phyloP scores from a whole-genome alignment of 495 filamentous ascomycete genomes.

The Glutinoglossum americanum region DNA sequence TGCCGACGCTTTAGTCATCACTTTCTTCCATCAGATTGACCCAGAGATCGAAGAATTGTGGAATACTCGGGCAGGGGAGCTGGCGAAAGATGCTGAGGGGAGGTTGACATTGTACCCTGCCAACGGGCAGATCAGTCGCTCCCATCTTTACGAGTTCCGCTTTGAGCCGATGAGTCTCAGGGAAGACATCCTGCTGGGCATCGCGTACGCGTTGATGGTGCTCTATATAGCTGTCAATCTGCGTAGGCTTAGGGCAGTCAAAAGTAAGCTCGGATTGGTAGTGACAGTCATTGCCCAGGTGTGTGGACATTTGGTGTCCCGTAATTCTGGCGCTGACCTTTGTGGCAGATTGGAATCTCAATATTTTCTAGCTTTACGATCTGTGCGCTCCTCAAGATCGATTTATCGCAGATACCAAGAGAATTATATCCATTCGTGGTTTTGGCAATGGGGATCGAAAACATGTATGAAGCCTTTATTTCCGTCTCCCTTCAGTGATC shows the following conservation, averaged over 20 bases:
- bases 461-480: conserved; percentile 24
- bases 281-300: conserved; percentile 37
- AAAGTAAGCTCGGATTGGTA: conserved; percentile 43
- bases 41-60: conserved; percentile 35
- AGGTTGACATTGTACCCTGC: conserved; percentile 40
- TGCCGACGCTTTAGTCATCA: conserved; percentile 54
- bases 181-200: conserved; percentile 33
- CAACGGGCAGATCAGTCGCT: conserved; percentile 26
- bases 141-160: conserved; percentile 47
- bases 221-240: conserved; percentile 36
- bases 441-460: conserved; percentile 46
- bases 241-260: conserved; percentile 39
- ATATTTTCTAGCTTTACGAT: conserved; percentile 43
- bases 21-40: conserved; percentile 38
- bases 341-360: conserved; percentile 34
- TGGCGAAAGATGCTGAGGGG: conserved; percentile 21
- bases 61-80: conserved; percentile 26
- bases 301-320: neutral
- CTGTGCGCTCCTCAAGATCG: conserved; percentile 36
- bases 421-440: conserved; percentile 48
- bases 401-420: conserved; percentile 35
- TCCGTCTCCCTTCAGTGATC: neutral
- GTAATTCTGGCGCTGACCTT: conserved; percentile 2
- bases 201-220: conserved; percentile 36
- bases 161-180: conserved; percentile 40